These are phyloP conservation scores for Sodiomyces alkalinus DNA, from an alignment of 2,329 filamentous ascomycete genomes.

Conservation along the genomic window DNA sequence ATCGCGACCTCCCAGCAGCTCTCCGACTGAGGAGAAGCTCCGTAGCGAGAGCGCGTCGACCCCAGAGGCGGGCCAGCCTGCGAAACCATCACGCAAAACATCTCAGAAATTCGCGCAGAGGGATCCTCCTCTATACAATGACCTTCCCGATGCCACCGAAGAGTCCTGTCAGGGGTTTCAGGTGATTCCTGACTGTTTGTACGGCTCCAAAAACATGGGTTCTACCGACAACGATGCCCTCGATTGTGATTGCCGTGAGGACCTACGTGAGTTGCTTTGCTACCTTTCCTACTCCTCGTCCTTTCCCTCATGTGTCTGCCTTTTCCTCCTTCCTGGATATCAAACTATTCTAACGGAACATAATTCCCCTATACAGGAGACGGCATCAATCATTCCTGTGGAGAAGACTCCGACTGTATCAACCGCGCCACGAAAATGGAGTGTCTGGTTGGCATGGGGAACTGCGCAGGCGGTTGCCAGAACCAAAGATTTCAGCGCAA, in stretches of 20 bases:
- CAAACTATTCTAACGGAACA: conserved; percentile 4
- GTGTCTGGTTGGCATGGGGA: conserved; percentile 63
- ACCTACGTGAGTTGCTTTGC: conserved; percentile 63
- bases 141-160: conserved; percentile 63
- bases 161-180: conserved; percentile 67
- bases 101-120: conserved; percentile 30
- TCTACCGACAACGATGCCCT: conserved; percentile 79
- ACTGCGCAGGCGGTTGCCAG: conserved; percentile 75
- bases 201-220: conserved; percentile 82
- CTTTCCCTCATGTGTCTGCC: conserved; percentile 7
- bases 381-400: conserved; percentile 69
- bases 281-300: neutral
- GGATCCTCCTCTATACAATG: conserved; percentile 50
- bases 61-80: conserved; percentile 37
- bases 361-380: conserved; percentile 26
- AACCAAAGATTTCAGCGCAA: conserved; percentile 90
- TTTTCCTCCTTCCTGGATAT: conserved; percentile 5
- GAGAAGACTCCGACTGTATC: conserved; percentile 95
- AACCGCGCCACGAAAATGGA: conserved; percentile 98
- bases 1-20: conserved; percentile 25
- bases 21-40: conserved; percentile 29
- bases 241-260: conserved; percentile 88
- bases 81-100: conserved; percentile 30
- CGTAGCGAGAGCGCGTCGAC: conserved; percentile 32
- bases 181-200: conserved; percentile 71